Evolutionary conservation across 2,329 filamentous ascomycete genomes (phyloP).

Genomic region (Lachnellula hyalina): DNA sequence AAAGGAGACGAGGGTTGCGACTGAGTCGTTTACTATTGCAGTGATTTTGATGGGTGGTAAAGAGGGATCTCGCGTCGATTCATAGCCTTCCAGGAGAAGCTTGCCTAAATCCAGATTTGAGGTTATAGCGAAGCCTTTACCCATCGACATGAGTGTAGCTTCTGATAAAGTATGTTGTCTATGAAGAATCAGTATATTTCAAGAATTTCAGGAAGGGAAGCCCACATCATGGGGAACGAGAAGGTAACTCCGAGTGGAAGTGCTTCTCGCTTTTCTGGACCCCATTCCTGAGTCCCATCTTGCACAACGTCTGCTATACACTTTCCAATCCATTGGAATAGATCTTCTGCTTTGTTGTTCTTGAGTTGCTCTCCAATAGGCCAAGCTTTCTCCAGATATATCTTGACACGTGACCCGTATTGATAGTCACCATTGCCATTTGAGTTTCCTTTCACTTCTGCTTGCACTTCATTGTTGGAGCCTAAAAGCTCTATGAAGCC

Average conservation of each 20-base stretch:
- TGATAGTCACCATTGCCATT: neutral
- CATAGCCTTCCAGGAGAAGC: slow-evolving; percentile 54
- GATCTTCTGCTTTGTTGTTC: slow-evolving; percentile 64
- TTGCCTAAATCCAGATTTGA: slow-evolving; percentile 56
- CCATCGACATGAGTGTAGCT: slow-evolving; percentile 63
- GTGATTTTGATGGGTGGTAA: slow-evolving; percentile 65
- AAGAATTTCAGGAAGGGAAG: neutral
- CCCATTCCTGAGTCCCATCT: slow-evolving; percentile 45
- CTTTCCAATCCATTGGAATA: slow-evolving; percentile 77
- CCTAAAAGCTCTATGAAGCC: slow-evolving; percentile 59
- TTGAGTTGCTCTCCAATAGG: slow-evolving; percentile 69
- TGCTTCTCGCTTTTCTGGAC: slow-evolving; percentile 34
- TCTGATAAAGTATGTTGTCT: slow-evolving; percentile 55
- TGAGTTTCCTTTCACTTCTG: neutral
- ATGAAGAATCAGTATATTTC: slow-evolving; percentile 1
- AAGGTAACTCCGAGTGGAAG: slow-evolving; percentile 65
- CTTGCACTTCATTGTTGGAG: slow-evolving; percentile 16
- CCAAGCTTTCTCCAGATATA: slow-evolving; percentile 66
- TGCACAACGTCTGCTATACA: slow-evolving; percentile 70
- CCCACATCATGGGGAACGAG: slow-evolving; percentile 59
- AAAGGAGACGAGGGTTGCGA: slow-evolving; percentile 73
- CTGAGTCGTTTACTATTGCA: slow-evolving; percentile 77
- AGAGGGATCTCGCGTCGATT: slow-evolving; percentile 36
- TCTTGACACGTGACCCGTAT: slow-evolving; percentile 17
- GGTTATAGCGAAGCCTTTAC: slow-evolving; percentile 62